Evolutionary conservation across 2,329 filamentous ascomycete species (phyloP), one percentile per base, ranked within the genome.

Genomic region (Monilinia fructigena): DNA sequence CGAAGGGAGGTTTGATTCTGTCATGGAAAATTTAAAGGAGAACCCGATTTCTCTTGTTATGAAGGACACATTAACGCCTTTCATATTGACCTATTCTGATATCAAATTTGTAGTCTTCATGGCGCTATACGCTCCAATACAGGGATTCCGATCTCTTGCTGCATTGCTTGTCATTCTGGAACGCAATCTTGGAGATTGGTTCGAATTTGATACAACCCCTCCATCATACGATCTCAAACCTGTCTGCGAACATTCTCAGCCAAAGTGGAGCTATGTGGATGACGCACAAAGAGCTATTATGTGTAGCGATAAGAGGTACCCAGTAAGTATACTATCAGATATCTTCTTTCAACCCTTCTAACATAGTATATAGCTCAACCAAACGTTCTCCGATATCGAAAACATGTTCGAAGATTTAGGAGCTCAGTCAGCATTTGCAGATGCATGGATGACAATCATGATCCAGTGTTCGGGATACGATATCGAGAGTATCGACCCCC

Each of bases 11-110:
- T 71, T 76, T 12, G 52, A 71, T 18, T 62, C 40, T 11, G 74
- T 85, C 0, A 77, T 85, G 28, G 70, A 76, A 0, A 70, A 66
- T 0, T 76, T 86, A 14, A 79, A 78, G 52, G 72, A 75, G 23
- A 68, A 72, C 20, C 76, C 76, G 12, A 62, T 77, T 14, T 67
- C 71, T 14, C 54, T 72, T 0, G 67, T 74, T 38, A 59, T 72
- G 47, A 65, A 64, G 16, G 26, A 56, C 10, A 62, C 67, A 6
- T 68, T 68, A 20, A 48, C 62, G 2, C 73, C 74, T 35, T 63
- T 72, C 12, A 65, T 75, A 2, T 58, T 77, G 20, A 73, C 70
- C 20, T 67, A 76, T 40, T 71, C 71, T 16, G 70, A 75, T 58
- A 55, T 77, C n/a, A 73, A 70, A 42, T 45, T 23, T 18, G 28